phyloP scores from a whole-genome alignment of 1,139 yeast species.

The Wickerhamomyces sp. region DNA sequence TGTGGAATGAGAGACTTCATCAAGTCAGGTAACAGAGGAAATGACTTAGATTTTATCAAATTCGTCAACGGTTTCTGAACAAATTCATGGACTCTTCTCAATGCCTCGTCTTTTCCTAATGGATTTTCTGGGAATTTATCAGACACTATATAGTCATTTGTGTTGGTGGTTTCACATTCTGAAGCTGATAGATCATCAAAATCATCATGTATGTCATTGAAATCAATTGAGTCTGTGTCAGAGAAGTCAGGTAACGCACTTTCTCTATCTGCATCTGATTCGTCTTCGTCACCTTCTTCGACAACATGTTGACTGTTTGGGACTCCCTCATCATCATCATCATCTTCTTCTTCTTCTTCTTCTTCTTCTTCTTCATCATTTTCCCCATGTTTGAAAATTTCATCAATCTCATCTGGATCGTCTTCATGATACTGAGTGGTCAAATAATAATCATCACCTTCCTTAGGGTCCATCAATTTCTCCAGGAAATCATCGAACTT shows the following conservation, averaged over 20 bases:
- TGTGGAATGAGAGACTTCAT: slow-evolving; percentile 49
- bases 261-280: slow-evolving; percentile 9
- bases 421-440: slow-evolving; percentile 62
- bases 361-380: slow-evolving; percentile 16
- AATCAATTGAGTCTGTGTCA: slow-evolving; percentile 39
- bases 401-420: slow-evolving; percentile 43
- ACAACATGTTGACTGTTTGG: slow-evolving; percentile 27
- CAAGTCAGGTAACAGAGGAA: slow-evolving; percentile 41
- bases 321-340: slow-evolving; percentile 34
- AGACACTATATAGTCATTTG: slow-evolving; percentile 5
- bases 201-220: slow-evolving; percentile 46
- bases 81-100: slow-evolving; percentile 37
- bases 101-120: slow-evolving; percentile 27
- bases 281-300: slow-evolving; percentile 19
- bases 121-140: slow-evolving; percentile 20
- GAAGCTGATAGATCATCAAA: slow-evolving; percentile 36
- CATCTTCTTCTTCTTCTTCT: slow-evolving; percentile 14
- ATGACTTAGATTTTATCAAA: slow-evolving; percentile 25
- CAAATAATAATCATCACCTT: slow-evolving; percentile 40
- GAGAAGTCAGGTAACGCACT: slow-evolving; percentile 22
- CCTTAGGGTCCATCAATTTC: slow-evolving; percentile 35
- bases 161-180: too few species aligned
- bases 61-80: slow-evolving; percentile 60
- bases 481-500: slow-evolving; percentile 41
- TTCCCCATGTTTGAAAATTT: slow-evolving; percentile 22